Percentiles rank a stretch among this genome's conserved stretches.
These are phyloP conservation scores for Rhodotorula graminis DNA, from an alignment of 768 basidiomycete species.

Conservation along the genomic window DNA sequence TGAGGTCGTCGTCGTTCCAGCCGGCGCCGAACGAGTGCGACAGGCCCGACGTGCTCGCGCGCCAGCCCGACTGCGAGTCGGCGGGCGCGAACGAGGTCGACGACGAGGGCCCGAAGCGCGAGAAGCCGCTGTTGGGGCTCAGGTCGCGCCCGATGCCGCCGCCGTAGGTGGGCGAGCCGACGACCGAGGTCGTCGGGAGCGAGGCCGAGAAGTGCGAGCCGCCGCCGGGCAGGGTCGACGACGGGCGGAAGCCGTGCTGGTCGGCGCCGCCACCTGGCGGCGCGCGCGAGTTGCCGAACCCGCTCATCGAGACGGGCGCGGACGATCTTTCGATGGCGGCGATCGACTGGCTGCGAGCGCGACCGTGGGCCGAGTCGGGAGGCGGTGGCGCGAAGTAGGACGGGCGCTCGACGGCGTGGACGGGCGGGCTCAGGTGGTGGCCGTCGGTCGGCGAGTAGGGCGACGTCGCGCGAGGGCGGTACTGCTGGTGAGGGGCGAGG, in stretches of 20 bases:
- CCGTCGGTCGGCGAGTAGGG: background rate
- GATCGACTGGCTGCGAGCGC: conserved; percentile 12
- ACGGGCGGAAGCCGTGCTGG: conserved; percentile 35
- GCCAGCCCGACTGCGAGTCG: background rate
- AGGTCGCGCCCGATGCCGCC: background rate
- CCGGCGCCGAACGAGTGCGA: conserved; percentile 27
- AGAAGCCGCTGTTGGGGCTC: background rate
- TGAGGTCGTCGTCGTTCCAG: conserved; percentile 9
- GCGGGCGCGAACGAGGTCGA: background rate
- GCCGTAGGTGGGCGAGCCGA: conserved; percentile 21
- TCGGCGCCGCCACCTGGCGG: conserved; percentile 10
- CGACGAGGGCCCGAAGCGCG: conserved; percentile 6
- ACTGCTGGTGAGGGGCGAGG: background rate
- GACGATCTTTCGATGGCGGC: conserved; percentile 3
- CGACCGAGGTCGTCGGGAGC: conserved; percentile 30
- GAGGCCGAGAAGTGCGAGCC: conserved; percentile 29
- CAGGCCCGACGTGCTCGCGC: background rate
- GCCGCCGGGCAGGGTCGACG: background rate
- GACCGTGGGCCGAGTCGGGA: conserved; percentile 4
- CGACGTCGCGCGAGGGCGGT: background rate
- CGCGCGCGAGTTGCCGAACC: background rate
- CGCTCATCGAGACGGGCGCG: background rate
- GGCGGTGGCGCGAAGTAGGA: conserved; percentile 24
- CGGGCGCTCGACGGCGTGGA: background rate
- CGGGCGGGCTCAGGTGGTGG: conserved; percentile 3